These are phyloP conservation scores for Aphanoascus verrucosus DNA, from an alignment of 2,329 filamentous ascomycete species.

Conservation along the genomic window DNA sequence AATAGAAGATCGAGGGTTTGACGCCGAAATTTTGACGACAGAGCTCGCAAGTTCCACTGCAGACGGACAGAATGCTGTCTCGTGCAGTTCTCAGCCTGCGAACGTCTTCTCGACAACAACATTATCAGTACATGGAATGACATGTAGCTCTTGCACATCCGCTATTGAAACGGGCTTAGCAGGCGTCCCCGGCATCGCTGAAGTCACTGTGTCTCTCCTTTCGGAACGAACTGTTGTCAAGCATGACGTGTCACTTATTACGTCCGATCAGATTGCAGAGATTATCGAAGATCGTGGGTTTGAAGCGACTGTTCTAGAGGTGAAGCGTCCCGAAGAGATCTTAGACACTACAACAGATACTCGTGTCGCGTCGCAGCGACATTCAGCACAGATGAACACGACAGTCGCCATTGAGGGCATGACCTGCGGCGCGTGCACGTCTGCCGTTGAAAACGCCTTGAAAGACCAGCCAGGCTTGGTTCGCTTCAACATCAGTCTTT, in stretches of 20 bases:
- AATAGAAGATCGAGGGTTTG: conserved; percentile 86
- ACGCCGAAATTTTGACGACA: conserved; percentile 76
- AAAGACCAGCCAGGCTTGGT: conserved; percentile 63
- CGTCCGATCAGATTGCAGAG: conserved; percentile 39
- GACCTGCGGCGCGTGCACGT: conserved; percentile 95
- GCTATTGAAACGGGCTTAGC: conserved; percentile 74
- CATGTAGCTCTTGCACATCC: conserved; percentile 79
- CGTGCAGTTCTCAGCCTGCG: conserved; percentile 17
- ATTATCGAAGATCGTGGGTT: conserved; percentile 43
- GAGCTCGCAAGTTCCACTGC: conserved; percentile 51
- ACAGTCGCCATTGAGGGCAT: conserved; percentile 89
- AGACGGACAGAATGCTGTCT: conserved; percentile 27
- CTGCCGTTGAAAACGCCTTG: conserved; percentile 77
- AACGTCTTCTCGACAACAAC: conserved; percentile 48
- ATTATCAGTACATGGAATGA: conserved; percentile 76
- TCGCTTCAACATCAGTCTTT: conserved; percentile 87
- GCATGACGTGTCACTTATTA: conserved; percentile 53
- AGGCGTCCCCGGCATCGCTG: conserved; percentile 59
- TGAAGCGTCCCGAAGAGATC: background rate
- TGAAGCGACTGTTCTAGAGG: conserved; percentile 43
- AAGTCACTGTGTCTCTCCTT: conserved; percentile 71
- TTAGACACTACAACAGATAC: conserved; percentile 49
- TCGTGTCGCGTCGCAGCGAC: conserved; percentile 23
- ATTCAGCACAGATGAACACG: conserved; percentile 49
- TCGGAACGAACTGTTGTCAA: conserved; percentile 78